Percentiles rank a stretch among this genome's conserved stretches.
Conservation (phyloP, 2,329 filamentous ascomycete species). For the Botryosphaeria dothidea region DNA sequence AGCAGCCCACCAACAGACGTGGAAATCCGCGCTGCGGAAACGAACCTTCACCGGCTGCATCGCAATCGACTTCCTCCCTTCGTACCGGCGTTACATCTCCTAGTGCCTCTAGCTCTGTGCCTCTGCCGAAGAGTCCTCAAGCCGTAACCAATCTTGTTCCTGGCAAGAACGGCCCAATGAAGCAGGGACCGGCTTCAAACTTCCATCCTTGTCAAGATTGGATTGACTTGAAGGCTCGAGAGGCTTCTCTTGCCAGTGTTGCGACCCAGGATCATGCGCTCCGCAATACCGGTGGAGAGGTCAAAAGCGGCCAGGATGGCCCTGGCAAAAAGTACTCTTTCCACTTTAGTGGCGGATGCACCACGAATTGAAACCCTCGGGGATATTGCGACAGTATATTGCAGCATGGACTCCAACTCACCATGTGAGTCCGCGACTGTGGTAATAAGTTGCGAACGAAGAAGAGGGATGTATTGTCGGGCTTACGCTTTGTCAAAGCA, state of each 20-base stretch:
- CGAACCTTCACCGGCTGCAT: background rate
- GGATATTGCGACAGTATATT: no score
- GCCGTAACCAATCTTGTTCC: background rate
- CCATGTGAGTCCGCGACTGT: background rate
- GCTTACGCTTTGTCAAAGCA: background rate
- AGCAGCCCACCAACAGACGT: background rate
- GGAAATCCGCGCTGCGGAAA: background rate
- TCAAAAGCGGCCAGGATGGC: background rate
- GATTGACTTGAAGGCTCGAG: background rate
- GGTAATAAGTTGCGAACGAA: background rate
- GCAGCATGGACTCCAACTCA: background rate
- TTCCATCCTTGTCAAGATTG: background rate
- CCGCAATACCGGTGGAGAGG: background rate
- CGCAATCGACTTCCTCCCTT: background rate
- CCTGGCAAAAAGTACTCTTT: conserved; percentile 1
- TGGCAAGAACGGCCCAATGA: background rate
- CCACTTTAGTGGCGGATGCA: background rate
- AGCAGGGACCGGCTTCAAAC: background rate
- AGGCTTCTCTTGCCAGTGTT: background rate
- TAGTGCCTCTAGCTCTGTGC: no score
- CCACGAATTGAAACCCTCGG: background rate
- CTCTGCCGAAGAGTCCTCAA: background rate
- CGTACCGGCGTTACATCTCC: background rate
- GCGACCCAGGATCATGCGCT: background rate
- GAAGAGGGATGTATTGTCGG: background rate